A percentile compares a stretch with the other conserved stretches of the same genome.
Evolutionary conservation across 495 filamentous ascomycete genomes (phyloP).

Genomic region (Usnea hakonensis): DNA sequence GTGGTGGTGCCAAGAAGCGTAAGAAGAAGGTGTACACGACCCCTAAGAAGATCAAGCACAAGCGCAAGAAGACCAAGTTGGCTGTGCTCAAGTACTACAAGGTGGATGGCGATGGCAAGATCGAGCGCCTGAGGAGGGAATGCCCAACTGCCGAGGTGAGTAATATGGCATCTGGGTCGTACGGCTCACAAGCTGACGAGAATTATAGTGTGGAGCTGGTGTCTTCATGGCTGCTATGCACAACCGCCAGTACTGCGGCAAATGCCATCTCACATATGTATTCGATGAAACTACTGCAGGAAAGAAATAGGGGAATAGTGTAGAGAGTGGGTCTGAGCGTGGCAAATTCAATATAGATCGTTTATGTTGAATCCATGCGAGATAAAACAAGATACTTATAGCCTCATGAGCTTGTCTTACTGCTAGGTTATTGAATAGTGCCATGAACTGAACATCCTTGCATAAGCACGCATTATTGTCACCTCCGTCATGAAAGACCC

Average conservation of each 20-base stretch:
- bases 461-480: not conserved
- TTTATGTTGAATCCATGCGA: not conserved
- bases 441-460: not conserved
- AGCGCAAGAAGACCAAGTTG: constrained; percentile 99
- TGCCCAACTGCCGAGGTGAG: constrained; percentile 86
- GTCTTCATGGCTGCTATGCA: constrained; percentile 99
- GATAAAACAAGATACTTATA: constrained; percentile 4
- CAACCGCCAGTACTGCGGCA: constrained; percentile 99
- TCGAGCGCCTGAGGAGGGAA: constrained; percentile 96
- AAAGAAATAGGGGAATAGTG: constrained; percentile 7
- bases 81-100: constrained; percentile 99
- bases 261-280: constrained; percentile 99
- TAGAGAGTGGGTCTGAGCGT: not conserved
- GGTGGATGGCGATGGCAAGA: constrained; percentile 98
- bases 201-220: constrained; percentile 84
- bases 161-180: too few relatives aligned
- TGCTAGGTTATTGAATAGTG: not conserved
- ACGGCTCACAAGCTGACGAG: constrained; percentile 31
- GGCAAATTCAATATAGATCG: not conserved
- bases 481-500: constrained; percentile 28
- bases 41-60: constrained; percentile 99
- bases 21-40: constrained; percentile 99
- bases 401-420: not conserved
- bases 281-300: constrained; percentile 53
- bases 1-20: constrained; percentile 95